These are phyloP conservation scores for Suhomyces canberraensis DNA, from an alignment of 805 yeast genomes.

Conservation along the genomic window DNA sequence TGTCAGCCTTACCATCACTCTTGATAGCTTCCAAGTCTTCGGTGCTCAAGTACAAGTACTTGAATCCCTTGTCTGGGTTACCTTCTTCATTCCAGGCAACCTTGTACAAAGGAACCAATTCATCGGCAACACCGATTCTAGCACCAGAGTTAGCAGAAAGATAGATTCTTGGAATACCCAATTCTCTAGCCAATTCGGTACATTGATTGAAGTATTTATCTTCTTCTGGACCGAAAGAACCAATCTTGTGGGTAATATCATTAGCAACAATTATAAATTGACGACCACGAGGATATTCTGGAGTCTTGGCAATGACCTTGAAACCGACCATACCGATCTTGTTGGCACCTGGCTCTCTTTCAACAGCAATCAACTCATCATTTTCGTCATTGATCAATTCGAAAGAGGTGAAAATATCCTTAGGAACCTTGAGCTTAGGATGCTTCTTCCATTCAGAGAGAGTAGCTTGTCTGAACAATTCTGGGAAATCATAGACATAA, in stretches of 20 bases:
- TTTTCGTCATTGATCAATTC: conserved; percentile 85
- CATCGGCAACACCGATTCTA: conserved; percentile 97
- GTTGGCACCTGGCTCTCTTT: conserved; percentile 95
- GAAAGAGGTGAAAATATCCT: conserved; percentile 69
- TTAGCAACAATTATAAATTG: conserved; percentile 90
- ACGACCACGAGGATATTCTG: conserved; percentile 96
- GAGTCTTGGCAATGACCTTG: conserved; percentile 85
- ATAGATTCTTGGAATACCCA: conserved; percentile 94
- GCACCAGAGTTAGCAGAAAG: conserved; percentile 99
- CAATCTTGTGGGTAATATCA: conserved; percentile 96
- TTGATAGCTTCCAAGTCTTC: conserved; percentile 59
- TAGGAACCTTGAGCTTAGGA: conserved; percentile 60
- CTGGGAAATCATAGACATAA: conserved; percentile 98
- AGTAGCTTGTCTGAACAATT: conserved; percentile 91
- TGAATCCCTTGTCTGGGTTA: conserved; percentile 82
- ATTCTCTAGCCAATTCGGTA: conserved; percentile 84
- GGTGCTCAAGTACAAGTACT: conserved; percentile 76
- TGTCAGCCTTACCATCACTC: conserved; percentile 55
- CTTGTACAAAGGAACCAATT: conserved; percentile 80
- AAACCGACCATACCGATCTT: conserved; percentile 97
- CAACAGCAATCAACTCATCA: conserved; percentile 78
- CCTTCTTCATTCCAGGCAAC: conserved; percentile 87
- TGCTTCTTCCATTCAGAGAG: conserved; percentile 77
- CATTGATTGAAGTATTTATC: conserved; percentile 89
- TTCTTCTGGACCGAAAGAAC: conserved; percentile 97